Percentiles rank a stretch among this genome's conserved stretches.
Conservation (phyloP, 371 early-diverging fungal genomes). For the Mortierella sp. region DNA sequence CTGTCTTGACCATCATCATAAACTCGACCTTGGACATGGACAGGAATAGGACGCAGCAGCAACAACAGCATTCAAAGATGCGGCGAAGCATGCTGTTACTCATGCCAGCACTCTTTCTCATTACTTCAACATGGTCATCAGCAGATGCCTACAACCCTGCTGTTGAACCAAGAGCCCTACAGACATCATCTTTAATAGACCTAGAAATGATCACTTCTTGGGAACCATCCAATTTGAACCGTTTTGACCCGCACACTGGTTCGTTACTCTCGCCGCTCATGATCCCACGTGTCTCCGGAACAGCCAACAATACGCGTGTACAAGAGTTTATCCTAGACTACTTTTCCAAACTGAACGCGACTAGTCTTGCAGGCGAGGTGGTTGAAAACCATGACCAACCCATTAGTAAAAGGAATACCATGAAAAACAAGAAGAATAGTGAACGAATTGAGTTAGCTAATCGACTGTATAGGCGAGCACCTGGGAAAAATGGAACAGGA, state of each 20-base stretch:
- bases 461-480: slow-evolving; percentile 29
- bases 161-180: slow-evolving; percentile 4
- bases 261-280: slow-evolving; percentile 74
- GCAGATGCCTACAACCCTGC: neutral
- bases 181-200: slow-evolving; percentile 32
- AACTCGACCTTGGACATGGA: neutral
- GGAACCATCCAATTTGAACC: slow-evolving; percentile 34
- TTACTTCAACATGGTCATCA: neutral
- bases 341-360: slow-evolving; percentile 64
- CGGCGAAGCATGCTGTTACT: neutral
- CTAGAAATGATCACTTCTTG: slow-evolving; percentile 41
- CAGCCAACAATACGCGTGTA: slow-evolving; percentile 76
- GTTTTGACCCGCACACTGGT: slow-evolving; percentile 59
- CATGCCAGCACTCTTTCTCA: neutral
- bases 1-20: neutral
- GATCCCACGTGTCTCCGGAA: slow-evolving; percentile 83
- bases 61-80: neutral
- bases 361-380: slow-evolving; percentile 19
- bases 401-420: neutral
- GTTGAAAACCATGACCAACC: neutral
- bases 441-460: neutral
- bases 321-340: slow-evolving; percentile 75
- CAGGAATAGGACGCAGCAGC: neutral
- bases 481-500: slow-evolving; percentile 44
- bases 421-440: neutral